A percentile compares a stretch with the other conserved stretches of the same genome.
These are phyloP conservation scores for Sinapis alba DNA, from an alignment of 441 rosid genomes.

Conservation along the genomic window DNA sequence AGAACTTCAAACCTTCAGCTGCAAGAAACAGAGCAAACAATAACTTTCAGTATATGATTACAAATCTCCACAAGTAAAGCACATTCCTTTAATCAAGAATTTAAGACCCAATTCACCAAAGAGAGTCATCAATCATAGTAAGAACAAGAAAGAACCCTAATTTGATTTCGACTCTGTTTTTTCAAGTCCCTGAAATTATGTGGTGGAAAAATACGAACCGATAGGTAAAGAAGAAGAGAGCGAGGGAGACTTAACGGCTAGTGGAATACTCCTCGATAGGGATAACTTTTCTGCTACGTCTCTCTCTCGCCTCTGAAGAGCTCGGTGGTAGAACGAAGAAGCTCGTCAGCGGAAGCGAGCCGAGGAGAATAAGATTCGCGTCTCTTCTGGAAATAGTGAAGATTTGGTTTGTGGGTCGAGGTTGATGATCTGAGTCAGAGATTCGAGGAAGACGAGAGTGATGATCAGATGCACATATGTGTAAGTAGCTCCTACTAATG, in stretches of 20 bases:
- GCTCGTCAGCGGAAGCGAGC: conserved; percentile 51
- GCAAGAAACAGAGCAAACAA: conserved; percentile 35
- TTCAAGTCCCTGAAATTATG: not conserved
- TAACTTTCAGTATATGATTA: conserved; percentile 14
- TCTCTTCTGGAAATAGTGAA: conserved; percentile 58
- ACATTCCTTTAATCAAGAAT: not conserved
- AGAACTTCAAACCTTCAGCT: conserved; percentile 88
- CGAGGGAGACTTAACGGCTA: conserved; percentile 45
- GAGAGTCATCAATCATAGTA: not conserved
- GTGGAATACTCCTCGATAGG: conserved; percentile 75
- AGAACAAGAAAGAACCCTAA: not conserved
- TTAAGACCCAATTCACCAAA: not conserved
- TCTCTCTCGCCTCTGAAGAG: conserved; percentile 69
- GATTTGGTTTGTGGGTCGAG: conserved; percentile 37
- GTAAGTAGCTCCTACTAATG: conserved; percentile 31
- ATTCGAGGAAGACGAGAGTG: conserved; percentile 35
- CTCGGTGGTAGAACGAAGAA: conserved; percentile 47
- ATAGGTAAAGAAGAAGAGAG: conserved; percentile 20
- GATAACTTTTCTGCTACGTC: conserved; percentile 72
- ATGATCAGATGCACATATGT: conserved; percentile 34
- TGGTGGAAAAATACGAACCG: conserved; percentile 40
- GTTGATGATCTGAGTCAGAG: conserved; percentile 20
- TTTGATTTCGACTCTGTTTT: conserved; percentile 3
- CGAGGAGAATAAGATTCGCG: conserved; percentile 41
- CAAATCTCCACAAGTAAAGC: conserved; percentile 15